Evolutionary conservation across 257 asterid species (phyloP), one percentile per base, ranked within the genome.

Genomic region (Rehmannia glutinosa): DNA sequence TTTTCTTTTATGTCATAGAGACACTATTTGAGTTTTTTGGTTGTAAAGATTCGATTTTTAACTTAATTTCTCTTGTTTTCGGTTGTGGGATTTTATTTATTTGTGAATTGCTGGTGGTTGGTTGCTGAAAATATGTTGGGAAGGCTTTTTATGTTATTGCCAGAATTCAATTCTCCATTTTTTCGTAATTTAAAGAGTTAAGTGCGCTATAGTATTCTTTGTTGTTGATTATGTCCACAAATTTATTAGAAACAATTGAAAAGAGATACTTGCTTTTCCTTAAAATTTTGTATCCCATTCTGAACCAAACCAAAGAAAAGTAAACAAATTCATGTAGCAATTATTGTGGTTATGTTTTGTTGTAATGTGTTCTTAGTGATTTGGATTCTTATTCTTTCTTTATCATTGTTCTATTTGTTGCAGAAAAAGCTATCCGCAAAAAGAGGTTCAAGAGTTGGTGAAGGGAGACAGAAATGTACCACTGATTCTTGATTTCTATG

Each of bases 381-480:
- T 28, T 52, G 21, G 43, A 39, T 59, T 42, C 12, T 9, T 45
- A 0, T 19, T 53, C 0, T 51, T 32, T 33, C 25, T 5, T n/a
- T 6, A 2, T 49, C 4, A 5, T 5, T 64, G 56, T 60, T 36
- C 11, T 24, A 17, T 58, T 59, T 51, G 27, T 70, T 66, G 81
- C 79, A 93, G 98, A 90, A 90, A 79, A 93, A 90, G 77, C 30
- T 86, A 52, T 86, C 98, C 73, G 95, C 97, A 28, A 54, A n/a
- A 66, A 28, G 99, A 93, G 73, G 55, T 88, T 32, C 84, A 86
- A 55, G 96, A 83, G 64, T 80, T 93, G 74, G 87, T 93, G 71
- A 93, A 87, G 82, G 96, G 89, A 59, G 96, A 85, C 72, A 82
- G 96, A 66, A 85, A 79, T 51, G 94, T 90, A 30, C 97, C 99